A percentile compares a stretch with the other conserved stretches of the same genome.
Evolutionary conservation across 2,329 filamentous ascomycete genomes (phyloP).

Genomic region (Penicillium freii): DNA sequence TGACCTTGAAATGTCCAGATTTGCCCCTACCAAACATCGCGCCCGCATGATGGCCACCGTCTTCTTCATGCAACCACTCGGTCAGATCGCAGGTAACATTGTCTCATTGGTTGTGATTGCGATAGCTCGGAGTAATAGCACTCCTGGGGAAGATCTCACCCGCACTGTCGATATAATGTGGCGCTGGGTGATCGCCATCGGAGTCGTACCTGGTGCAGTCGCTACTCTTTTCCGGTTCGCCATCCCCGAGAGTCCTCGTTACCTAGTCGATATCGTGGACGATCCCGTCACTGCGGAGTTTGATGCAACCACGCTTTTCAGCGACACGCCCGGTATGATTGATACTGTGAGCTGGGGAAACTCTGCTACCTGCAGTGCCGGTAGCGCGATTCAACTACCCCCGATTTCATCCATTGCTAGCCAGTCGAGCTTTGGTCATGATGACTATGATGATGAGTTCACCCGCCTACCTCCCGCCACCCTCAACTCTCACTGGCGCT

Average conservation of each 20-base stretch:
- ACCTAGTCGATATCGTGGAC: slow-evolving; percentile 63
- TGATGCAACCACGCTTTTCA: slow-evolving; percentile 61
- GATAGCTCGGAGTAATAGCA: slow-evolving; percentile 24
- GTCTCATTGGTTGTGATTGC: slow-evolving; percentile 54
- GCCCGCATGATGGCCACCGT: slow-evolving; percentile 67
- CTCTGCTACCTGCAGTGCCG: slow-evolving; percentile 4
- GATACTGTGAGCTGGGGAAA: slow-evolving; percentile 33
- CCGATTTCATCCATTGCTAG: slow-evolving; percentile 28
- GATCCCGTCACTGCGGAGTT: slow-evolving; percentile 59
- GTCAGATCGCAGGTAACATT: slow-evolving; percentile 63
- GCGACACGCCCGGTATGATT: slow-evolving; percentile 30
- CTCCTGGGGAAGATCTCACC: slow-evolving; percentile 27
- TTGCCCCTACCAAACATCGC: slow-evolving; percentile 58
- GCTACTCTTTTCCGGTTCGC: slow-evolving; percentile 66
- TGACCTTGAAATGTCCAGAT: slow-evolving; percentile 30
- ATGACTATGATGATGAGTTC: slow-evolving; percentile 24
- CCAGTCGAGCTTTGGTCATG: slow-evolving; percentile 23
- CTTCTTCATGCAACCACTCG: slow-evolving; percentile 68
- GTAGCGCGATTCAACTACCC: slow-evolving; percentile 23
- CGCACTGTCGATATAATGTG: slow-evolving; percentile 60
- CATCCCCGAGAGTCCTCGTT: slow-evolving; percentile 65
- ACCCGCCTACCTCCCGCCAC: slow-evolving; percentile 35
- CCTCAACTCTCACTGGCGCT: slow-evolving; percentile 43
- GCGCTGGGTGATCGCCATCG: slow-evolving; percentile 66
- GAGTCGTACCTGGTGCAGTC: slow-evolving; percentile 61